A percentile compares a stretch with the other conserved stretches of the same genome.
Conservation (phyloP, 768 basidiomycete species). For the Erythrobasidium yunnanense region DNA sequence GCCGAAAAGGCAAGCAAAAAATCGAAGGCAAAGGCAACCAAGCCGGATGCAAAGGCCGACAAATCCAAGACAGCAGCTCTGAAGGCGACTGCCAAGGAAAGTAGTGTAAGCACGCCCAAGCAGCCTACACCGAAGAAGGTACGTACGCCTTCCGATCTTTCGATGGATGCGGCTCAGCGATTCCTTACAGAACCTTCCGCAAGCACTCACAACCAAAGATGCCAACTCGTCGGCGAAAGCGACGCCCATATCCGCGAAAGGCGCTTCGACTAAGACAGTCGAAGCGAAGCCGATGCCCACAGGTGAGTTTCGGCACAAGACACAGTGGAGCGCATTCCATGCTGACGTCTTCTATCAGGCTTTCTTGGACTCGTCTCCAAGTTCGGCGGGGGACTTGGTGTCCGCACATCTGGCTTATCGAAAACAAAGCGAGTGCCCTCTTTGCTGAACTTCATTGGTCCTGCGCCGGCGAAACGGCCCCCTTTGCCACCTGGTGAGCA, state of each 20-base stretch:
- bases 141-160: neutral
- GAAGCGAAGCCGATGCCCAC: constrained; percentile 6
- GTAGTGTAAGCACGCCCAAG: no score
- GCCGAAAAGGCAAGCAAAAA: neutral
- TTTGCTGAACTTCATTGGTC: neutral
- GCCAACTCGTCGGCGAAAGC: neutral
- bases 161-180: neutral
- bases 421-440: neutral
- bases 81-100: no score
- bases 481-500: neutral
- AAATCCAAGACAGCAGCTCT: no score
- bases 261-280: no score
- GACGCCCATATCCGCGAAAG: constrained; percentile 4
- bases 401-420: neutral
- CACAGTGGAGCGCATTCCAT: no score
- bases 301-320: neutral
- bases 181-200: neutral
- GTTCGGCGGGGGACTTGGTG: neutral
- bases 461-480: neutral
- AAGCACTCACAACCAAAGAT: neutral
- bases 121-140: neutral
- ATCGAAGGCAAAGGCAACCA: neutral
- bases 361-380: neutral
- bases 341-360: no score
- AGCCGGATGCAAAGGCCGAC: neutral